Evolutionary conservation across 257 asterid genomes (phyloP).

Genomic region (Solanum clarkiae): DNA sequence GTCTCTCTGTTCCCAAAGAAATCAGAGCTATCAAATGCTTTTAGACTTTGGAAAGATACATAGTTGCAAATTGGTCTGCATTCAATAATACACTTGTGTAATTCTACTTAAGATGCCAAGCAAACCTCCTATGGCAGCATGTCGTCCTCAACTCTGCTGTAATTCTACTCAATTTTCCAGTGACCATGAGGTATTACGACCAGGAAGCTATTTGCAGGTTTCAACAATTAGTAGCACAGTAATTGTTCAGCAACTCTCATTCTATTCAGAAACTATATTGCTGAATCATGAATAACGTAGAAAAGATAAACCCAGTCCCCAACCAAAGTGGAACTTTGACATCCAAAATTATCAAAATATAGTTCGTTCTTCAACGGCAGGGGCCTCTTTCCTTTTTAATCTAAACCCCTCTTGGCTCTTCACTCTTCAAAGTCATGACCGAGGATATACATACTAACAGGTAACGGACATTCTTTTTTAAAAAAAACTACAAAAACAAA

Average conservation of each 20-base stretch:
- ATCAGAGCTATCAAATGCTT: not conserved
- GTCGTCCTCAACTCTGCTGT: not conserved
- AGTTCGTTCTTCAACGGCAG: not conserved
- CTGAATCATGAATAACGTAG: not conserved
- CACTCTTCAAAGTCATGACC: not conserved
- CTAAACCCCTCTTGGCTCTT: not conserved
- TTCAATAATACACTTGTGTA: not conserved
- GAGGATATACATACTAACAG: not conserved
- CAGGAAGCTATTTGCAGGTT: not conserved
- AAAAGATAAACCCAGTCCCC: not conserved
- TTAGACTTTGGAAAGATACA: not conserved
- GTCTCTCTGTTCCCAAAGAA: not conserved
- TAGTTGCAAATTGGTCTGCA: not conserved
- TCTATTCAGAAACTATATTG: not conserved
- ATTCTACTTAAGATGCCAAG: not conserved
- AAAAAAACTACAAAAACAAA: not conserved
- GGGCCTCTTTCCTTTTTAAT: not conserved
- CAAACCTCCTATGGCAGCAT: not conserved
- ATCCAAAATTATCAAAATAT: no score
- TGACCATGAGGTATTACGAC: not conserved
- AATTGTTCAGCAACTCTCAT: not conserved
- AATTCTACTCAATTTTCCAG: no score
- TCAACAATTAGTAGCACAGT: not conserved
- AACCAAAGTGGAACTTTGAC: not conserved
- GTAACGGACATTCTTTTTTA: not conserved